These are phyloP conservation scores for Astrothelium subdiscretum DNA, from an alignment of 495 filamentous ascomycete genomes.

Conservation along the genomic window DNA sequence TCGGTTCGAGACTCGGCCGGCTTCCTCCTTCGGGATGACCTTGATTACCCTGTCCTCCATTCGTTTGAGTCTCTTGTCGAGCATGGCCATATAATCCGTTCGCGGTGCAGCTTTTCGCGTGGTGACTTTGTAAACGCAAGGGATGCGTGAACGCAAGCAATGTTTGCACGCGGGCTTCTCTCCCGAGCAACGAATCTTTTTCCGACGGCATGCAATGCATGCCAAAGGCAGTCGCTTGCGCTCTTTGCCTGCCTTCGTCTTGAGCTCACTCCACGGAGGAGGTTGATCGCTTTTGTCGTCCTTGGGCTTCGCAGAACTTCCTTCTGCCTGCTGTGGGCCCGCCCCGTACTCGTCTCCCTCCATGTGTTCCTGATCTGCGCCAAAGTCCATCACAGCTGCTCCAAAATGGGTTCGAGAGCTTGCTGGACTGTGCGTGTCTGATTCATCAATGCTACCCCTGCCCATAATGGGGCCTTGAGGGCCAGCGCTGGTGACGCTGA, in stretches of 20 bases:
- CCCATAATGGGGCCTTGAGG: conserved; percentile 1
- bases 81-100: conserved; percentile 98
- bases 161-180: conserved; percentile 97
- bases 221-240: conserved; percentile 85
- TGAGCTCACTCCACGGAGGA: conserved; percentile 88
- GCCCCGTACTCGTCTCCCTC: conserved; percentile 7
- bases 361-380: conserved; percentile 11
- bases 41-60: conserved; percentile 99
- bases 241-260: conserved; percentile 97
- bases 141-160: conserved; percentile 83
- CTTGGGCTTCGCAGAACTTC: conserved; percentile 8
- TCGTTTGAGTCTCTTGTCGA: conserved; percentile 68
- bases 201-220: conserved; percentile 90
- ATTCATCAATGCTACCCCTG: conserved; percentile 12
- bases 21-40: conserved; percentile 77
- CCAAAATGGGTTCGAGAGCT: not conserved
- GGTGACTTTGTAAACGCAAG: conserved; percentile 97
- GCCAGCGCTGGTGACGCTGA: conserved; percentile 14
- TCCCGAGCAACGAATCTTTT: conserved; percentile 96
- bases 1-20: conserved; percentile 44
- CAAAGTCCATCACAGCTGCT: conserved; percentile 1
- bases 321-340: conserved; percentile 1
- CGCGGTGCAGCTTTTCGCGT: conserved; percentile 89
- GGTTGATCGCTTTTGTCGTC: conserved; percentile 43
- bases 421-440: conserved; percentile 10